Evolutionary conservation across 2,329 filamentous ascomycete species (phyloP).

Genomic region (Zymoseptoria crescenta): DNA sequence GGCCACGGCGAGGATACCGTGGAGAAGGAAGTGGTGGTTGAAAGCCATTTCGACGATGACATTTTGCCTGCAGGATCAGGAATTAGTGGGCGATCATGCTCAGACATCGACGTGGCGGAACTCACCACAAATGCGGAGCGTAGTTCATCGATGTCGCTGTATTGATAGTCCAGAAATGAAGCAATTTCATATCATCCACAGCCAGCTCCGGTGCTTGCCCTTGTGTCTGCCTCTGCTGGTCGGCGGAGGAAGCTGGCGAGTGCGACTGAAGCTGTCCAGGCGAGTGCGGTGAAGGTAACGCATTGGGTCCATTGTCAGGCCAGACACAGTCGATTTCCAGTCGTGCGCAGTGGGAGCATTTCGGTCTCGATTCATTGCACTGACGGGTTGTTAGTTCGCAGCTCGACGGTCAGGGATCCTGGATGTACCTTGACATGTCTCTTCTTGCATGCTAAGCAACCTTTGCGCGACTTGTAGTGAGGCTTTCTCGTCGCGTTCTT

Average conservation of each 20-base stretch:
- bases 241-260: conserved; percentile 2
- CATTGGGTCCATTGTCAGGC: background rate
- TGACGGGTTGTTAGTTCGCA: background rate
- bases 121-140: background rate
- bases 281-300: conserved; percentile 2
- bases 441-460: conserved; percentile 18
- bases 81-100: background rate
- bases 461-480: conserved; percentile 17
- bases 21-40: conserved; percentile 15
- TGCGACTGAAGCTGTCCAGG: background rate
- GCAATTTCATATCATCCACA: conserved; percentile 13
- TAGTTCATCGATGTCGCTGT: conserved; percentile 3
- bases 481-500: conserved; percentile 9
- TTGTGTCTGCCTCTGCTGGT: background rate
- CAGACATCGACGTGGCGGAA: background rate
- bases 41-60: conserved; percentile 15
- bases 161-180: conserved; percentile 16
- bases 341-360: conserved; percentile 11
- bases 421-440: conserved; percentile 17
- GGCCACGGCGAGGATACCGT: conserved; percentile 15
- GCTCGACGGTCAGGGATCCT: background rate
- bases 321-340: conserved; percentile 14
- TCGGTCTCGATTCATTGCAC: conserved; percentile 11
- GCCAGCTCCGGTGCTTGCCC: conserved; percentile 3
- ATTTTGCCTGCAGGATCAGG: conserved; percentile 8